Evolutionary conservation across 352 stramenopile genomes (phyloP).

Genomic region (Phytophthora brassicae): DNA sequence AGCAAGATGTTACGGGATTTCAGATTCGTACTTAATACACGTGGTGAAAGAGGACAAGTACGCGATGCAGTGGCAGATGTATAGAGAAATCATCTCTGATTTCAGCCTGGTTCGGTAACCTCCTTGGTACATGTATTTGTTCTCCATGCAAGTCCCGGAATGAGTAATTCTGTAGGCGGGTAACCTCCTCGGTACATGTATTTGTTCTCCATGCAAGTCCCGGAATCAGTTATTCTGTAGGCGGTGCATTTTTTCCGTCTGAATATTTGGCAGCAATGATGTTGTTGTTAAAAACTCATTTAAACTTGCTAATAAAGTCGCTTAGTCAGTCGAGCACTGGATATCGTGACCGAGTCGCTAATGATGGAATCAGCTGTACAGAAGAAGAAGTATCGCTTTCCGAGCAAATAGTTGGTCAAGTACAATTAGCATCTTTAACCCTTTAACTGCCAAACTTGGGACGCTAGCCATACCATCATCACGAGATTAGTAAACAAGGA

Average conservation of each 20-base stretch:
- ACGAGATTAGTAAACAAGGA: neutral
- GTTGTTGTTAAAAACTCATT: constrained; percentile 2
- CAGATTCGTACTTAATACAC: too few species aligned
- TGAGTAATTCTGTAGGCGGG: too few species aligned
- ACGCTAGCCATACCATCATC: neutral
- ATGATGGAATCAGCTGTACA: too few species aligned
- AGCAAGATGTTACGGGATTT: constrained; percentile 59
- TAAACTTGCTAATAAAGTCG: neutral
- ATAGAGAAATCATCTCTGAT: constrained; percentile 22
- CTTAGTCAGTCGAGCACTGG: constrained; percentile 17
- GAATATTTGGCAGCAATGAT: constrained; percentile 4
- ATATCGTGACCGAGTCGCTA: neutral
- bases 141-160: neutral
- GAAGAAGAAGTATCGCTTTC: neutral
- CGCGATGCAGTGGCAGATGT: constrained; percentile 33
- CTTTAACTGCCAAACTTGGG: constrained; percentile 13
- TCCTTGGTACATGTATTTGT: constrained; percentile 8
- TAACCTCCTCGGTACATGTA: constrained; percentile 16
- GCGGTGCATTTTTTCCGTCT: constrained; percentile 9
- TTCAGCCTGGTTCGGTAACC: constrained; percentile 3
- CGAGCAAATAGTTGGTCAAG: neutral
- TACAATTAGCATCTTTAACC: constrained; percentile 1
- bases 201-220: neutral
- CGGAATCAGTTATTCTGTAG: constrained; percentile 2
- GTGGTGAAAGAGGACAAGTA: constrained; percentile 26